Conservation (phyloP, 768 basidiomycete species). For the Agaricus sinodeliciosus region DNA sequence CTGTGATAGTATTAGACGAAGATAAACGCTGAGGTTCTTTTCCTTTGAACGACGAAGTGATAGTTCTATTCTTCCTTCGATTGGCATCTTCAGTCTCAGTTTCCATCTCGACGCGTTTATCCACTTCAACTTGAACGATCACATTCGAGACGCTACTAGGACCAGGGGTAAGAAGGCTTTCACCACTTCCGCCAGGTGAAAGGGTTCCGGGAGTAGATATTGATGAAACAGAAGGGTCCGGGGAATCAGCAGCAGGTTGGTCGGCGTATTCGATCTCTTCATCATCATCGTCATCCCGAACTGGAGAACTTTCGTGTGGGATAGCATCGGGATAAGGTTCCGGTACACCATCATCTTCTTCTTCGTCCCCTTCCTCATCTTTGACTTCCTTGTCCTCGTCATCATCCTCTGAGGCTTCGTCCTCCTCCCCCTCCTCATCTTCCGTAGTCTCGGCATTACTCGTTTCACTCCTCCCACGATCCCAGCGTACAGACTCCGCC, state of each 20-base stretch:
- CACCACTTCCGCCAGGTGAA: background rate
- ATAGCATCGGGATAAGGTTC: background rate
- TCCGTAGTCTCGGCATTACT: background rate
- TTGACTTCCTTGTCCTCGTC: background rate
- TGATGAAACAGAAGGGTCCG: background rate
- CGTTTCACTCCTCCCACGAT: constrained; percentile 7
- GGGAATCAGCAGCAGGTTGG: background rate
- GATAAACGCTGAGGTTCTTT: background rate
- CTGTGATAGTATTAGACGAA: background rate
- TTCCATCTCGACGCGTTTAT: constrained; percentile 5
- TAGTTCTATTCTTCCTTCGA: background rate
- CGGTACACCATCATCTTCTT: background rate
- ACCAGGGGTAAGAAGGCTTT: background rate
- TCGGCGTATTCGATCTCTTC: constrained; percentile 1
- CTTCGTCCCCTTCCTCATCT: background rate
- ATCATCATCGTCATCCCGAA: background rate
- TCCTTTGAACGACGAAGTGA: background rate
- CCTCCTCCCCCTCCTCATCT: constrained; percentile 4
- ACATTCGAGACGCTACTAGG: background rate
- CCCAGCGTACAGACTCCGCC: background rate
- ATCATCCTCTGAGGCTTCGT: background rate
- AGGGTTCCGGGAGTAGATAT: background rate
- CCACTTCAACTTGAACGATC: constrained; percentile 3
- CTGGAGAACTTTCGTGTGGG: background rate
- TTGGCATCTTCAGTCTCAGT: background rate